phyloP scores from a whole-genome alignment of 441 rosid genomes.

The Adansonia grandidieri region DNA sequence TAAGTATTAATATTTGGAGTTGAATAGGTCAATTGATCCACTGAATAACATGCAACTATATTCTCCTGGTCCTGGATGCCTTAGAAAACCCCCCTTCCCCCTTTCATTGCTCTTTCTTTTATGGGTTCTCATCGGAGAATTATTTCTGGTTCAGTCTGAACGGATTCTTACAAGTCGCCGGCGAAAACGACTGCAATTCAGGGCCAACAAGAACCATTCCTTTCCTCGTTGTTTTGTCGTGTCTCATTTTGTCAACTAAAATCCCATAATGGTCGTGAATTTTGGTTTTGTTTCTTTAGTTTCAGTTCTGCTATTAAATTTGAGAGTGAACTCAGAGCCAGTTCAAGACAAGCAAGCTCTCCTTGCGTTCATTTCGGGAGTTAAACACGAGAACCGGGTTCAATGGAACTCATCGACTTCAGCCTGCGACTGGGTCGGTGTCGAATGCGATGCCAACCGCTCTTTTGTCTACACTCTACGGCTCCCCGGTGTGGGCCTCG shows the following conservation, averaged over 20 bases:
- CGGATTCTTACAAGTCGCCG: slow-evolving; percentile 21
- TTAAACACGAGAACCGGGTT: slow-evolving; percentile 68
- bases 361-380: slow-evolving; percentile 54
- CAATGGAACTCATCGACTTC: slow-evolving; percentile 72
- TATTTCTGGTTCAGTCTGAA: slow-evolving; percentile 26
- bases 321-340: slow-evolving; percentile 62
- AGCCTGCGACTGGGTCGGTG: slow-evolving; percentile 82
- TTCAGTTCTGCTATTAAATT: slow-evolving; percentile 39
- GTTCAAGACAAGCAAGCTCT: slow-evolving; percentile 76
- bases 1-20: neutral
- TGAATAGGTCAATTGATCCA: neutral
- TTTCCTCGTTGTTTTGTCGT: neutral
- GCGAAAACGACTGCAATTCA: slow-evolving; percentile 15
- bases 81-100: slow-evolving; percentile 26
- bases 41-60: neutral
- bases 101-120: slow-evolving; percentile 16
- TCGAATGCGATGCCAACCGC: slow-evolving; percentile 56
- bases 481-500: slow-evolving; percentile 80
- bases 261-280: slow-evolving; percentile 39
- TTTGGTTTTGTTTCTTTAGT: slow-evolving; percentile 23
- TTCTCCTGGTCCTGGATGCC: slow-evolving; percentile 38
- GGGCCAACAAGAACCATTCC: neutral
- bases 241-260: neutral
- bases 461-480: slow-evolving; percentile 67
- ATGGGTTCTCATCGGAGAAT: slow-evolving; percentile 51